Percentiles rank a stretch among this genome's conserved stretches.
phyloP scores from a whole-genome alignment of 2,329 filamentous ascomycete species.

The Aureobasidium zeae region DNA sequence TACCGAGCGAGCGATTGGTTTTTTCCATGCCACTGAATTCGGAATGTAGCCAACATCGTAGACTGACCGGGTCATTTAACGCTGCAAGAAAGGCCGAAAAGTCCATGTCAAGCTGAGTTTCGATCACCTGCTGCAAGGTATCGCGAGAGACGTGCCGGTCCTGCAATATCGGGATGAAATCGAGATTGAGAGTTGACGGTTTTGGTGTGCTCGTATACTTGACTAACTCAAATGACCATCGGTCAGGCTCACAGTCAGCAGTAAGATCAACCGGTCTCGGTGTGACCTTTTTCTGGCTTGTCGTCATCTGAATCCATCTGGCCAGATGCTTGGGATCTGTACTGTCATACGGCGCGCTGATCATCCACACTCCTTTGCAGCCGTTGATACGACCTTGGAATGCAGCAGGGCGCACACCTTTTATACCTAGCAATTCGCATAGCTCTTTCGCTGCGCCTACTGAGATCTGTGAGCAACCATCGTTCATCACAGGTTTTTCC shows the following conservation, averaged over 20 bases:
- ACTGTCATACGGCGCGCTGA: conserved; percentile 43
- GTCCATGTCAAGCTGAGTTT: conserved; percentile 42
- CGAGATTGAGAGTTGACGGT: conserved; percentile 52
- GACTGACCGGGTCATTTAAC: conserved; percentile 41
- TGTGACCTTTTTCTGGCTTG: conserved; percentile 61
- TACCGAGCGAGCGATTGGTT: conserved; percentile 23
- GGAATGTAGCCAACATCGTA: conserved; percentile 48
- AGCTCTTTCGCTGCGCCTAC: conserved; percentile 47
- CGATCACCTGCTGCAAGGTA: conserved; percentile 43
- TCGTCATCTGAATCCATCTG: conserved; percentile 55
- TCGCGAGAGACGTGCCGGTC: conserved; percentile 45
- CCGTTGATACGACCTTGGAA: conserved; percentile 63
- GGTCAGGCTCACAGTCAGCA: conserved; percentile 33
- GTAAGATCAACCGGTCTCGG: conserved; percentile 40
- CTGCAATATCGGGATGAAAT: conserved; percentile 59
- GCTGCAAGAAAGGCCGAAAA: conserved; percentile 45
- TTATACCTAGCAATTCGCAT: conserved; percentile 41
- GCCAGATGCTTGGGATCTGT: conserved; percentile 34
- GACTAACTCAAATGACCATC: conserved; percentile 59
- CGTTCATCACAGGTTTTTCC: conserved; percentile 34
- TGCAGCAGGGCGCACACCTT: conserved; percentile 47
- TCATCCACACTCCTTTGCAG: conserved; percentile 67
- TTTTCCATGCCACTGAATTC: conserved; percentile 35
- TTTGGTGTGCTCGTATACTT: conserved; percentile 39
- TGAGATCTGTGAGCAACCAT: conserved; percentile 57